Evolutionary conservation across 129 eudicot genomes (phyloP).

Genomic region (Flaveria bidentis): DNA sequence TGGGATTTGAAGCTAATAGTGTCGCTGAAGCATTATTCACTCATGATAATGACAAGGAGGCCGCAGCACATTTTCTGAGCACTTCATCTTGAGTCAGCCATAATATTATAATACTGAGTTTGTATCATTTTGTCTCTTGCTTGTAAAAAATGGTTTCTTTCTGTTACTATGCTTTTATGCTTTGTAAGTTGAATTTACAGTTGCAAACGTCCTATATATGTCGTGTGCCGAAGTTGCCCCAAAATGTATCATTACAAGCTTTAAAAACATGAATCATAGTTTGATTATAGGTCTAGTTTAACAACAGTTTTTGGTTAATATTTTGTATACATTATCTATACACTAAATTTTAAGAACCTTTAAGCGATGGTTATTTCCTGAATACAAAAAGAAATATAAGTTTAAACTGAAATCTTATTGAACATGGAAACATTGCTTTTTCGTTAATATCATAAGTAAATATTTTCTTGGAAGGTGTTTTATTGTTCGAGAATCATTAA

Average conservation of each 20-base stretch:
- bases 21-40: constrained; percentile 79
- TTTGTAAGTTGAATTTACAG: constrained; percentile 21
- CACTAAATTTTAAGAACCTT: no score
- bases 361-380: not conserved
- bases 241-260: not conserved
- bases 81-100: constrained; percentile 38
- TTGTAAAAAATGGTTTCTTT: constrained; percentile 13
- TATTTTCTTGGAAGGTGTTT: not conserved
- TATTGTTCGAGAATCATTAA: not conserved
- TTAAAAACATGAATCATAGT: not conserved
- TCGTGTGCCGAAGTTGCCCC: not conserved
- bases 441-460: not conserved
- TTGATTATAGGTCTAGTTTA: no score
- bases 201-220: not conserved
- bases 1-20: constrained; percentile 56
- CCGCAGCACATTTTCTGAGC: constrained; percentile 72
- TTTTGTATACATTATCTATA: no score
- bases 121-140: constrained; percentile 9
- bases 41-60: constrained; percentile 84
- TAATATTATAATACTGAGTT: not conserved
- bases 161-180: not conserved
- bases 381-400: not conserved
- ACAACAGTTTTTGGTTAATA: not conserved
- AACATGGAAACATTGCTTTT: not conserved
- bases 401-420: not conserved